Conservation (phyloP, 495 filamentous ascomycete species). For the Lepraria neglecta region DNA sequence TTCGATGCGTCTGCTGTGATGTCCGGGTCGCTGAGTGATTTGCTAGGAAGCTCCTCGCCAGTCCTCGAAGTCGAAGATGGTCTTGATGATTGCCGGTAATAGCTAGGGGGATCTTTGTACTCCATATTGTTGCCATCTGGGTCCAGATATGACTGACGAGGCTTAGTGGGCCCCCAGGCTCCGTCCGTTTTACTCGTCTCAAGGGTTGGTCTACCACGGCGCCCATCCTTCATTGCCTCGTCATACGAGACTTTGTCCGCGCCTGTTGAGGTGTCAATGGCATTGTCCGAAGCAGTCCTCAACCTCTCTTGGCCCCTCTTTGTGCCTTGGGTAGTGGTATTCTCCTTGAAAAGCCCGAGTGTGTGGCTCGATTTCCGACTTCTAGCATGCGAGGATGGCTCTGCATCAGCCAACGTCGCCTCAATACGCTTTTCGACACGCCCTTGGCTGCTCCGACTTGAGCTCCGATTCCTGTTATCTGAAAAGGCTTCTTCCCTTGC, state of each 20-base stretch:
- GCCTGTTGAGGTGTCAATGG: constrained; percentile 24
- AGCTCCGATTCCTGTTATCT: constrained; percentile 34
- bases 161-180: background rate
- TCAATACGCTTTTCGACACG: constrained; percentile 77
- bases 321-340: constrained; percentile 52
- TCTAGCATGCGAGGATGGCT: constrained; percentile 65
- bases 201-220: background rate
- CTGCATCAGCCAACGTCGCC: constrained; percentile 67
- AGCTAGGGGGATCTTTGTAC: background rate
- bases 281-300: constrained; percentile 15
- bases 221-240: background rate
- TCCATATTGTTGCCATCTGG: background rate
- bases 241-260: constrained; percentile 33
- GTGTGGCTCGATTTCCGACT: constrained; percentile 94
- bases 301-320: constrained; percentile 25
- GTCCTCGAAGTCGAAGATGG: background rate
- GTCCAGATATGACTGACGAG: background rate
- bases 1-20: background rate
- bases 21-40: background rate
- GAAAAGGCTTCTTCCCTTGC: constrained; percentile 16
- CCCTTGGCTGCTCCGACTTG: constrained; percentile 41
- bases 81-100: background rate
- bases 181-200: background rate
- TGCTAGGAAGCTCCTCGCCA: background rate
- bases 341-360: constrained; percentile 87